Evolutionary conservation across 768 basidiomycete species (phyloP).

Genomic region (Mycena epipterygia): DNA sequence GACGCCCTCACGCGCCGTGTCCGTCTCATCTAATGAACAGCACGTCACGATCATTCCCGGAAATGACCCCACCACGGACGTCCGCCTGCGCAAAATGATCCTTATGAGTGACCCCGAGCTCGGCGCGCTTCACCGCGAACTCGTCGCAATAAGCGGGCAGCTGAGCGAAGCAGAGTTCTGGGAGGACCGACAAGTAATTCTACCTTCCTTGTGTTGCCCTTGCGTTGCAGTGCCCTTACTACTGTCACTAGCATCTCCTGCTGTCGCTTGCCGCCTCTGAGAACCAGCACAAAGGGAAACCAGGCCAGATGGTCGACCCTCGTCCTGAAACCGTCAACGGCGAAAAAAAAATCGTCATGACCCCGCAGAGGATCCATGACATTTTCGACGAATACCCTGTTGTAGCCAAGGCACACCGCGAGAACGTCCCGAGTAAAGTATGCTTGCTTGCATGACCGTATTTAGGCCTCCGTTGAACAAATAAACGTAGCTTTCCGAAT

Average conservation of each 20-base stretch:
- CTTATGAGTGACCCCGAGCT: constrained; percentile 85
- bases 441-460: constrained; percentile 32
- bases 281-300: constrained; percentile 82
- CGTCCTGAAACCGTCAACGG: constrained; percentile 89
- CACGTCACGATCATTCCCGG: constrained; percentile 60
- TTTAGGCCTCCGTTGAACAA: constrained; percentile 13
- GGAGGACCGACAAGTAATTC: constrained; percentile 90
- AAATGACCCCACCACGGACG: constrained; percentile 74
- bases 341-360: constrained; percentile 91
- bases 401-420: constrained; percentile 90
- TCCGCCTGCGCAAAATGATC: constrained; percentile 83
- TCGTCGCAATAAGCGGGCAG: constrained; percentile 82
- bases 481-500: constrained; percentile 79
- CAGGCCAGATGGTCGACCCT: constrained; percentile 89
- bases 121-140: constrained; percentile 84
- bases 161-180: constrained; percentile 97
- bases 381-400: constrained; percentile 99
- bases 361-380: constrained; percentile 92
- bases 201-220: constrained; percentile 29
- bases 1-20: constrained; percentile 72
- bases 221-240: constrained; percentile 36
- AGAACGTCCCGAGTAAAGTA: constrained; percentile 93
- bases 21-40: constrained; percentile 60
- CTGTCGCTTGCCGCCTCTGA: constrained; percentile 83
- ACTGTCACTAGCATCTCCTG: constrained; percentile 72